These are phyloP conservation scores for Coniosporium tulheliwenetii DNA, from an alignment of 2,329 filamentous ascomycete species.

Conservation along the genomic window DNA sequence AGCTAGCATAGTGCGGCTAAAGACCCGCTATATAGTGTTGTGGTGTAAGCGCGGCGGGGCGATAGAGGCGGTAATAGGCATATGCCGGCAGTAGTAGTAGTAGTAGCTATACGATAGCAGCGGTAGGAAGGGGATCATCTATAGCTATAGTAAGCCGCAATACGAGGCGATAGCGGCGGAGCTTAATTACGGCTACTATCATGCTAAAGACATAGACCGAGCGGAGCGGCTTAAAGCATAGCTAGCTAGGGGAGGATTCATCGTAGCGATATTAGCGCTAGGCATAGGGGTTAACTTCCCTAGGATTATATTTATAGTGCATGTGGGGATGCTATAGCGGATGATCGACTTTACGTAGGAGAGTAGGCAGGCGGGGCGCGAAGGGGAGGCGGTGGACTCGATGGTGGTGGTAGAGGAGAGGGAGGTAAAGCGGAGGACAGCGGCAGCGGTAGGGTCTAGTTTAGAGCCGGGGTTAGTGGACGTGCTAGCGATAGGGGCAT, in stretches of 20 bases:
- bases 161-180: slow-evolving; percentile 6
- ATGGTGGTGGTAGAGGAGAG: no score
- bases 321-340: slow-evolving; percentile 3
- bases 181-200: slow-evolving; percentile 6
- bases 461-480: not conserved
- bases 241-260: slow-evolving; percentile 5
- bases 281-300: slow-evolving; percentile 7
- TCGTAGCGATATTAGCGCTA: slow-evolving; percentile 9
- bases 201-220: slow-evolving; percentile 2
- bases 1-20: no score
- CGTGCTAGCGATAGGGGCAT: not conserved
- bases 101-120: no score
- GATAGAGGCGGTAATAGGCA: no score
- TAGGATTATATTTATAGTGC: slow-evolving; percentile 6
- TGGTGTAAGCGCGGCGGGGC: no score
- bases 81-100: no score
- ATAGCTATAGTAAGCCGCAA: slow-evolving; percentile 7
- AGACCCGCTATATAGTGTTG: no score
- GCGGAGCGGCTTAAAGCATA: slow-evolving; percentile 5
- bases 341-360: slow-evolving; percentile 7
- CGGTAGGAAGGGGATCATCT: no score
- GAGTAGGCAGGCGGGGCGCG: slow-evolving; percentile 2
- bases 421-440: slow-evolving; percentile 5
- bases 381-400: no score
- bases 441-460: not conserved